Percentiles rank a stretch among this genome's conserved stretches.
Evolutionary conservation across 2,329 filamentous ascomycete species (phyloP).

Genomic region (Alternaria incomplexa): DNA sequence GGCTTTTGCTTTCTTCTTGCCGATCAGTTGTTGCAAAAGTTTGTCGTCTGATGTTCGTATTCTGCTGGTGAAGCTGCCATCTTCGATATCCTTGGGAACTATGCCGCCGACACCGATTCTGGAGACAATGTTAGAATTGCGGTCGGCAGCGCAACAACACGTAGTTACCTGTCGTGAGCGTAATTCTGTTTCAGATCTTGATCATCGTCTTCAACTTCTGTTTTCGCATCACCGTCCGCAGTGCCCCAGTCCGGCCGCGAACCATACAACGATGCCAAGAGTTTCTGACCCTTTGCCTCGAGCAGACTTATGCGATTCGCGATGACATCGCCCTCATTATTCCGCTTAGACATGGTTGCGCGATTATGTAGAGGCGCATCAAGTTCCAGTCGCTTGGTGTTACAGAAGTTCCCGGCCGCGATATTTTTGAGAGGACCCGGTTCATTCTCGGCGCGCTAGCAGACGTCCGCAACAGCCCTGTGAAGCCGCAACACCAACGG

Average conservation of each 20-base stretch:
- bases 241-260: constrained; percentile 48
- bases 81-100: constrained; percentile 44
- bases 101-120: constrained; percentile 50
- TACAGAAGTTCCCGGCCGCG: constrained; percentile 30
- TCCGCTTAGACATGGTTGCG: constrained; percentile 41
- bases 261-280: constrained; percentile 64
- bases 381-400: constrained; percentile 15
- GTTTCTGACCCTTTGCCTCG: constrained; percentile 59
- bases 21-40: constrained; percentile 50
- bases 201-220: constrained; percentile 54
- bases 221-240: constrained; percentile 43
- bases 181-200: constrained; percentile 63
- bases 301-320: constrained; percentile 61
- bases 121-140: not conserved
- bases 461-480: constrained; percentile 38
- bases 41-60: constrained; percentile 51
- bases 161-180: constrained; percentile 60
- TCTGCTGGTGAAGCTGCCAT: constrained; percentile 47
- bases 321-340: constrained; percentile 59
- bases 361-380: constrained; percentile 7
- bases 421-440: constrained; percentile 35
- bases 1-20: constrained; percentile 50
- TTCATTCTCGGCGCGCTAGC: constrained; percentile 41
- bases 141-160: not conserved
- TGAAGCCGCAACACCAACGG: constrained; percentile 28